Evolutionary conservation across 2,329 filamentous ascomycete genomes (phyloP), one percentile per base, ranked within the genome.

Genomic region (Cadophora malorum): DNA sequence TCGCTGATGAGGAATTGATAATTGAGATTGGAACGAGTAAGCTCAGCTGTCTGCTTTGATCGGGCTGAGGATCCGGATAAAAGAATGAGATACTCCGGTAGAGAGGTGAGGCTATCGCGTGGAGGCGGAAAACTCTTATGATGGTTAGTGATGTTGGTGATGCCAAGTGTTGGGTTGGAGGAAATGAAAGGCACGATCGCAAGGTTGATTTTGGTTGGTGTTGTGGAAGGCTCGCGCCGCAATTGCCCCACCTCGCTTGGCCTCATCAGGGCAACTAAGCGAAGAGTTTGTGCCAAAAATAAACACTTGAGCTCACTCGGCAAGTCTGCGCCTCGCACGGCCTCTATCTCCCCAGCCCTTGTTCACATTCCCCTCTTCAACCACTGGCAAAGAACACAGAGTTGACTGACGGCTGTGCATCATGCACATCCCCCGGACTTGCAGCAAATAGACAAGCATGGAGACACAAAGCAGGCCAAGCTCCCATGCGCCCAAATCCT

Each of bases 391-490:
- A 49, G 45, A 28, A 33, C 10, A 49, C 59, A 47, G 21, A 35
- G 2, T 6, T 35, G 25, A 62, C 31, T 53, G 25, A 47, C 35
- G 55, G 63, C 63, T 65, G 63, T 21, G 63, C 47, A 66, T 59
- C 56, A 41, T 55, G 64, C 47, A 66, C 31, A 41, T 55, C 47
- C 56, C 55, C 55, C 31, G 45, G 45, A 33, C 47, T 38, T 50
- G 64, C 64, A 66, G 64, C 21, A 45, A 47, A 31, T n/a, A 19
- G 55, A 61, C 56, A 25, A 35, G 64, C 12, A 55, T 66, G 23
- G 49, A 35, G n/a, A 45, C 49, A 49, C 21, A 49, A 47, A 21
- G 28, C 25, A 21, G 50, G 63, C 41, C 31, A 19, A 59, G 58
- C 47, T 66, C 35, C 47, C 31, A 38, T 35, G 45, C 33, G 9